Conservation (phyloP, 2,329 filamentous ascomycete genomes). For the Sordariomycetes sp. region DNA sequence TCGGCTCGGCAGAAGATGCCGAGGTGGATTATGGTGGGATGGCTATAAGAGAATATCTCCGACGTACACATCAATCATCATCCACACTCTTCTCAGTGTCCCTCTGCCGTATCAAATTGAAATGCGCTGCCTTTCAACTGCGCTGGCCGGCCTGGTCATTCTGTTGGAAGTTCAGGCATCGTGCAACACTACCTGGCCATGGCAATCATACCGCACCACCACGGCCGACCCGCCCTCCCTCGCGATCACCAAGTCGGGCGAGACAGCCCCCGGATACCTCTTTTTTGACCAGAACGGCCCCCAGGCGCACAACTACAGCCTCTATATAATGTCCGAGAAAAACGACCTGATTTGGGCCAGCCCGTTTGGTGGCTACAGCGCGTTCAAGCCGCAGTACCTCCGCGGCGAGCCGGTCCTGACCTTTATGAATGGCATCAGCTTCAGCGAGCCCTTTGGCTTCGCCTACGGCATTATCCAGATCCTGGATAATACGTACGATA, state of each 20-base stretch:
- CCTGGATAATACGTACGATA: constrained; percentile 18
- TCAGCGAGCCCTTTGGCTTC: constrained; percentile 14
- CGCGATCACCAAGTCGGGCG: background rate
- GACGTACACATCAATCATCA: too few species aligned
- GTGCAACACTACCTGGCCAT: background rate
- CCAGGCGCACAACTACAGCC: background rate
- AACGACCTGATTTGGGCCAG: background rate
- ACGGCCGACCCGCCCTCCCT: background rate
- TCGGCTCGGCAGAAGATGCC: too few species aligned
- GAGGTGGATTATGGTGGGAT: too few species aligned
- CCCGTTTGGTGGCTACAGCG: background rate
- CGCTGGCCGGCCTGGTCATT: background rate
- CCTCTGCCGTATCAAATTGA: too few species aligned
- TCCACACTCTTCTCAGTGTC: too few species aligned
- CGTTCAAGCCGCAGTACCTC: constrained; percentile 11
- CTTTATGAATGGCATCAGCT: constrained; percentile 15
- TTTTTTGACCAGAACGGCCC: constrained; percentile 1
- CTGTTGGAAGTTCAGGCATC: background rate
- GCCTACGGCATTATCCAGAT: constrained; percentile 21
- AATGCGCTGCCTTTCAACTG: background rate
- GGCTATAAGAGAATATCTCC: background rate
- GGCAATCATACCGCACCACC: background rate
- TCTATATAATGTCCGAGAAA: background rate
- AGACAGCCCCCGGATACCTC: background rate
- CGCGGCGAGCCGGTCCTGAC: constrained; percentile 20